Percentiles rank a stretch among this genome's conserved stretches.
Evolutionary conservation across 768 basidiomycete genomes (phyloP).

Genomic region (Dacryopinax spathularia): DNA sequence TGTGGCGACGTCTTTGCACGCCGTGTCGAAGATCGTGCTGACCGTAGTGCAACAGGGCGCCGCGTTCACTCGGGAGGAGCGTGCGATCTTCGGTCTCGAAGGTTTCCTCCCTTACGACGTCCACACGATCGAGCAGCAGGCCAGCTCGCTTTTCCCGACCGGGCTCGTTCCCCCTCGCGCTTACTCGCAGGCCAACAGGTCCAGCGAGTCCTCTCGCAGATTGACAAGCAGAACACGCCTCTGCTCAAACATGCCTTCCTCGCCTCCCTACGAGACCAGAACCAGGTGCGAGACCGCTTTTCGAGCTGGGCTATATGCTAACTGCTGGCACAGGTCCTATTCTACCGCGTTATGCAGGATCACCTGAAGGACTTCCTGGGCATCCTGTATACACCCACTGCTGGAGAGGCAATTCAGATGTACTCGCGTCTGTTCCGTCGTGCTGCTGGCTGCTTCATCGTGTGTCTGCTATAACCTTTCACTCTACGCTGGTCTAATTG

Average conservation of each 20-base stretch:
- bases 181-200: slow-evolving; percentile 41
- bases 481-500: not conserved
- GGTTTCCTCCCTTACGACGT: slow-evolving; percentile 24
- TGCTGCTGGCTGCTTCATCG: slow-evolving; percentile 51
- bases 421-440: slow-evolving; percentile 75
- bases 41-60: slow-evolving; percentile 39
- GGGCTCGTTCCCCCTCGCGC: slow-evolving; percentile 44
- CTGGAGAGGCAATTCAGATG: slow-evolving; percentile 62
- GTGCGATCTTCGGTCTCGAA: slow-evolving; percentile 46
- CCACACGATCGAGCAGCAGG: not conserved
- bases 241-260: slow-evolving; percentile 61
- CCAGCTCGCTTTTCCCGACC: slow-evolving; percentile 21
- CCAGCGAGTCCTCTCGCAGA: slow-evolving; percentile 24
- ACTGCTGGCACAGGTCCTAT: slow-evolving; percentile 65
- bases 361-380: slow-evolving; percentile 50
- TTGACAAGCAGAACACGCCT: slow-evolving; percentile 25
- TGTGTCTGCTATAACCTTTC: not conserved
- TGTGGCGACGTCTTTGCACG: not conserved
- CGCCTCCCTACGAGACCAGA: slow-evolving; percentile 31
- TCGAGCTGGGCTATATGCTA: slow-evolving; percentile 7
- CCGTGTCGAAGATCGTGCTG: not conserved
- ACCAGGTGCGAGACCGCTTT: not conserved
- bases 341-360: slow-evolving; percentile 48
- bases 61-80: slow-evolving; percentile 53
- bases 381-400: slow-evolving; percentile 72